Evolutionary conservation across 163 green algal species (phyloP), one percentile per base, ranked within the genome.

Genomic region (Coccomyxa subellipsoidea): DNA sequence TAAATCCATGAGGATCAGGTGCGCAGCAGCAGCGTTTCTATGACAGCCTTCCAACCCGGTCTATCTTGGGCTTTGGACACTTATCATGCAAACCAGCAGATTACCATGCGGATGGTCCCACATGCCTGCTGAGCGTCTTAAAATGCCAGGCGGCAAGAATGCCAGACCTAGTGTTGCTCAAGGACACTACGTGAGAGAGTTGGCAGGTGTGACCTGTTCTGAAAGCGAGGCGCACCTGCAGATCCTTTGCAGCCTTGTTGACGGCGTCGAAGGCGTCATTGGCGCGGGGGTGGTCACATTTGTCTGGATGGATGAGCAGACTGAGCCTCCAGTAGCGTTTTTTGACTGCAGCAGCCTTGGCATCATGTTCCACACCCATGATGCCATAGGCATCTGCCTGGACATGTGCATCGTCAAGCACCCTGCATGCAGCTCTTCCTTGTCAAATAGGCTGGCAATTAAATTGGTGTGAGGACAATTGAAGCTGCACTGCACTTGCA

Each of bases 221-320:
- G 47, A 18, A 59, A 7, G 23, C 23, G 47, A 36, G 18, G 75
- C 37, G 69, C 2, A 37, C 85, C 85, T 89, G 91, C 80, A 97
- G 86, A 53, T 88, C 71, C 84, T 93, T 91, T 36, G 93, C 91
- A 2, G 92, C 90, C n/a, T 86, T 83, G 40, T 85, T 89, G 38
- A 98, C 89, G 8, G 92, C 94, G 75, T 96, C 85, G 83, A 98
- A 98, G 0, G 90, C 94, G 31, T 85, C 82, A 84, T 90, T 80
- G 29, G 90, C 92, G n/a, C 87, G 82, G 27, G 90, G 82, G 84
- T 97, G 92, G 6, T 72, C 38, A 87, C 94, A 98, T 86, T 98
- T 98, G 85, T 98, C 94, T 0, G 94, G 94, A 70, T 98, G 94
- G 35, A 97, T 93, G 36, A 97, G 87, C 88, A 98, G 90, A 15